These are phyloP conservation scores for Hyaloperonospora brassicae DNA, from an alignment of 352 stramenopile species.

Conservation along the genomic window DNA sequence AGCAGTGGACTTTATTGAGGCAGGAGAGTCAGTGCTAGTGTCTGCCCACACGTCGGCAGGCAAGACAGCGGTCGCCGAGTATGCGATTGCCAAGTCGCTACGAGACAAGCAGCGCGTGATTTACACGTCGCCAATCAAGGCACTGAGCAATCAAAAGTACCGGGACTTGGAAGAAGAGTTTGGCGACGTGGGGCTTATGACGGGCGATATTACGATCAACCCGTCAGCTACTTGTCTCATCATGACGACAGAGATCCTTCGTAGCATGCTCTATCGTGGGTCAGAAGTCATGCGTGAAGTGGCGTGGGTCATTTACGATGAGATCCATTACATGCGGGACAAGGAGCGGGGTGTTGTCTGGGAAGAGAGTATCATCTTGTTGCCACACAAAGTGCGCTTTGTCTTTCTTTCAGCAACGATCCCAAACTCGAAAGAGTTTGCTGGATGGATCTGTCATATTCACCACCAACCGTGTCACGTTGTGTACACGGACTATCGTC, in stretches of 20 bases:
- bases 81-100: constrained; percentile 97
- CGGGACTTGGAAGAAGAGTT: constrained; percentile 93
- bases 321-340: constrained; percentile 99
- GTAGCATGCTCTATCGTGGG: constrained; percentile 98
- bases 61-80: constrained; percentile 96
- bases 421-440: constrained; percentile 96
- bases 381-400: constrained; percentile 97
- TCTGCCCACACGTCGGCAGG: constrained; percentile 97
- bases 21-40: constrained; percentile 96
- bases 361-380: constrained; percentile 98
- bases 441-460: constrained; percentile 97
- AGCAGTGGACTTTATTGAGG: constrained; percentile 94
- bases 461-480: constrained; percentile 99
- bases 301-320: constrained; percentile 99
- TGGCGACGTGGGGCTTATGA: constrained; percentile 98
- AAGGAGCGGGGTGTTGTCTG: constrained; percentile 96
- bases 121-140: constrained; percentile 99
- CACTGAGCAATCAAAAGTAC: constrained; percentile 99
- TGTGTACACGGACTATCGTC: constrained; percentile 99
- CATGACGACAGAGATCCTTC: constrained; percentile 97
- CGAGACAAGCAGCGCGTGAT: constrained; percentile 90
- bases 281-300: constrained; percentile 98
- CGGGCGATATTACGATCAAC: constrained; percentile 99
- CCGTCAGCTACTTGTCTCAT: constrained; percentile 95
- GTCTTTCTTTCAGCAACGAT: constrained; percentile 99